These are phyloP conservation scores for Biscogniauxia mediterranea DNA, from an alignment of 2,329 filamentous ascomycete genomes.

Conservation along the genomic window DNA sequence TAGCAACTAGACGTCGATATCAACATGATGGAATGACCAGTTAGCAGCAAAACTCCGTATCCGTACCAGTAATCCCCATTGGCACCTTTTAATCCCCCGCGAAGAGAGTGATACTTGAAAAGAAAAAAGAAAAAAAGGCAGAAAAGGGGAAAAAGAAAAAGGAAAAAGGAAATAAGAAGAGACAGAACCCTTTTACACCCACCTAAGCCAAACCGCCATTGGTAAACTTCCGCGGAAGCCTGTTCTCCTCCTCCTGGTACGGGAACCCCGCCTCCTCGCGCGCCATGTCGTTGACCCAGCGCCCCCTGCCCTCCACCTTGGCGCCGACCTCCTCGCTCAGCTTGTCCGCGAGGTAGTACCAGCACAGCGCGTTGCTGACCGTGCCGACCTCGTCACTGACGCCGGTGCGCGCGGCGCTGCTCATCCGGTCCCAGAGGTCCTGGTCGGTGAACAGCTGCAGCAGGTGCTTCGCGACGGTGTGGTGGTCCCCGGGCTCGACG, in stretches of 20 bases:
- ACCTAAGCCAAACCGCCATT: slow-evolving; percentile 10
- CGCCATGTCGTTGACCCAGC: slow-evolving; percentile 74
- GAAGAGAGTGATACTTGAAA: too few relatives aligned
- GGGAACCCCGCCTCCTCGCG: slow-evolving; percentile 60
- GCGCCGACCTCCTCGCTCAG: slow-evolving; percentile 52
- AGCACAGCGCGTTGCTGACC: slow-evolving; percentile 72
- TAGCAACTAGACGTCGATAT: too few relatives aligned
- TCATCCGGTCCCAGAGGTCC: slow-evolving; percentile 65
- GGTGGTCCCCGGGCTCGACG: slow-evolving; percentile 68
- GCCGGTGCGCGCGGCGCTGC: slow-evolving; percentile 58
- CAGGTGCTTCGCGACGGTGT: slow-evolving; percentile 66
- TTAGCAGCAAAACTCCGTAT: too few relatives aligned
- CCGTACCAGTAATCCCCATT: too few relatives aligned
- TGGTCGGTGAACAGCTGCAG: slow-evolving; percentile 64
- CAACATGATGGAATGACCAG: too few relatives aligned
- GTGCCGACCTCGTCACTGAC: slow-evolving; percentile 82
- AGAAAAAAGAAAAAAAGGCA: too few relatives aligned
- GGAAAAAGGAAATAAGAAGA: too few relatives aligned
- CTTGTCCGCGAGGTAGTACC: slow-evolving; percentile 74
- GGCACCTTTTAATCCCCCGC: too few relatives aligned
- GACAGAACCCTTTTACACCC: too few relatives aligned
- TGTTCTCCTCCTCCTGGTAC: slow-evolving; percentile 59
- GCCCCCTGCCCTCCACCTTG: slow-evolving; percentile 57
- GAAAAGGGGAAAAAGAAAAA: too few relatives aligned
- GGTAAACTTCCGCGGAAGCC: slow-evolving; percentile 51